Percentiles rank a stretch among this genome's conserved stretches.
Conservation (phyloP, 306 rosid species). For the Echinosophora koreensis region DNA sequence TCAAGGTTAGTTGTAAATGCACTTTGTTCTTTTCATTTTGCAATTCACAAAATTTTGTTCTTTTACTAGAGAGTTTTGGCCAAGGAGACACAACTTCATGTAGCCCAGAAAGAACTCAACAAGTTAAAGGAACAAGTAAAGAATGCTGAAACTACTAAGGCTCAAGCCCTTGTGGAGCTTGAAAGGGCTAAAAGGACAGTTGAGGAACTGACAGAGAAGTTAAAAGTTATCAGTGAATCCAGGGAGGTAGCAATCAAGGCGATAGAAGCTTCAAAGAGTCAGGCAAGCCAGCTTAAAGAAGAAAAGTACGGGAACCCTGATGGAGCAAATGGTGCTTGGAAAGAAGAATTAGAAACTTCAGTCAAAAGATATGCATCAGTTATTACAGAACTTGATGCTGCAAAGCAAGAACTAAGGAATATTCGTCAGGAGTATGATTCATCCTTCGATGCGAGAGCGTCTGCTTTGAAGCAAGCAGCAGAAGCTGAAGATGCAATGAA, state of each 20-base stretch:
- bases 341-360: slow-evolving; percentile 77
- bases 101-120: slow-evolving; percentile 81
- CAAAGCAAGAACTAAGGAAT: slow-evolving; percentile 80
- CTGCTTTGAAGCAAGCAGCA: slow-evolving; percentile 67
- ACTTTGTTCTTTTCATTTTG: slow-evolving; percentile 11
- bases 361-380: slow-evolving; percentile 67
- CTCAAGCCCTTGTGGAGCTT: slow-evolving; percentile 85
- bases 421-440: slow-evolving; percentile 81
- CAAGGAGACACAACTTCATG: slow-evolving; percentile 88
- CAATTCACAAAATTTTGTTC: slow-evolving; percentile 39
- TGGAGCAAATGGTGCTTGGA: slow-evolving; percentile 64
- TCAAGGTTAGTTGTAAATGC: slow-evolving; percentile 9
- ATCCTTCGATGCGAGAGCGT: slow-evolving; percentile 63
- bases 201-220: slow-evolving; percentile 71
- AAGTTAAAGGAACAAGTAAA: slow-evolving; percentile 81
- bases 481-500: slow-evolving; percentile 74
- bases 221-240: slow-evolving; percentile 68
- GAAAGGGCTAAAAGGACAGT: slow-evolving; percentile 71
- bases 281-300: slow-evolving; percentile 70
- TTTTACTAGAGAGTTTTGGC: slow-evolving; percentile 79
- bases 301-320: slow-evolving; percentile 55
- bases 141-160: slow-evolving; percentile 87
- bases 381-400: slow-evolving; percentile 79
- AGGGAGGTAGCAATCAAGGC: slow-evolving; percentile 71
- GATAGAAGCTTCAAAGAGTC: slow-evolving; percentile 70